phyloP scores from a whole-genome alignment of 768 basidiomycete genomes.

The Tricholoma saponaceum region DNA sequence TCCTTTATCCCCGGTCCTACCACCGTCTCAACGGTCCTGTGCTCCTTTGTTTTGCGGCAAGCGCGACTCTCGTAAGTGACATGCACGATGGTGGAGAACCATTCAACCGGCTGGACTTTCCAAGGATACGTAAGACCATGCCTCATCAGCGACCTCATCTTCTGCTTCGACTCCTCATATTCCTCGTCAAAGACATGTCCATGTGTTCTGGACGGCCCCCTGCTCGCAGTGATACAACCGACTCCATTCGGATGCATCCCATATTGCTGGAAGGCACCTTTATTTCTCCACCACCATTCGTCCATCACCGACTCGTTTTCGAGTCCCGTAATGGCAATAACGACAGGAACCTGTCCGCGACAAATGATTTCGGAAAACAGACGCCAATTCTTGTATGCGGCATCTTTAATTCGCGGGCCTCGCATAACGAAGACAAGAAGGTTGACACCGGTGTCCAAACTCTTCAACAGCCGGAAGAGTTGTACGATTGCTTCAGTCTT shows the following conservation, averaged over 20 bases:
- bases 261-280: conserved; percentile 22
- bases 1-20: conserved; percentile 5
- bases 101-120: conserved; percentile 7
- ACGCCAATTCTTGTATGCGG: conserved; percentile 33
- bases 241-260: conserved; percentile 27
- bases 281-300: conserved; percentile 32
- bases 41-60: conserved; percentile 4
- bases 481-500: conserved; percentile 17
- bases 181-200: conserved; percentile 16
- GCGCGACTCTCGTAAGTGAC: conserved; percentile 5
- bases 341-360: conserved; percentile 31
- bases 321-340: conserved; percentile 34
- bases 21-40: conserved; percentile 1
- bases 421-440: conserved; percentile 38
- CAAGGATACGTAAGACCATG: conserved; percentile 8
- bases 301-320: conserved; percentile 24
- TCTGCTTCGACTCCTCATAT: conserved; percentile 28
- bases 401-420: conserved; percentile 29
- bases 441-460: conserved; percentile 31
- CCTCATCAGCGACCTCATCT: conserved; percentile 15
- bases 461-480: conserved; percentile 26
- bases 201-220: conserved; percentile 14
- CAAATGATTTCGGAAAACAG: conserved; percentile 34
- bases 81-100: conserved; percentile 11
- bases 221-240: conserved; percentile 34